Conservation (phyloP, 371 early-diverging fungal species). For the Rhizomucor miehei region DNA sequence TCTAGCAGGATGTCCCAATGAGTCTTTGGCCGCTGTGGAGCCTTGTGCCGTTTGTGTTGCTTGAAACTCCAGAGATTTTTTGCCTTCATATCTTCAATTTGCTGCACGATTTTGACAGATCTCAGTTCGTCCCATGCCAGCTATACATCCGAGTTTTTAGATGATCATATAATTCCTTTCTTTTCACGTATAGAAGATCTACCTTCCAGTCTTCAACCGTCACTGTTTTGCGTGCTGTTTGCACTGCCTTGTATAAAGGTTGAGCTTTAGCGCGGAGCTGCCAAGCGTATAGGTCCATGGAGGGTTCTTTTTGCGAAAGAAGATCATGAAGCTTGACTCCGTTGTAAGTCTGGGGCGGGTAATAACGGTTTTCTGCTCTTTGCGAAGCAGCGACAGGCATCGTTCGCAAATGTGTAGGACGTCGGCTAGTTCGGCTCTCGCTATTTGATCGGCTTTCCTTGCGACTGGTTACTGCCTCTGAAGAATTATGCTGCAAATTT, state of each 20-base stretch:
- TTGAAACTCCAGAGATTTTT: constrained; percentile 77
- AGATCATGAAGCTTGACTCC: constrained; percentile 37
- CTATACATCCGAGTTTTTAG: constrained; percentile 22
- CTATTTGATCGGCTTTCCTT: no score
- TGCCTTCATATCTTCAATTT: constrained; percentile 78
- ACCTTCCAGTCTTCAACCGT: constrained; percentile 83
- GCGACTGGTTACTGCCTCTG: no score
- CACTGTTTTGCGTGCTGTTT: constrained; percentile 67
- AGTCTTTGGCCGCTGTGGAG: constrained; percentile 70
- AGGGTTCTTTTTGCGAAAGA: constrained; percentile 29
- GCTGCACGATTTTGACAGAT: constrained; percentile 65
- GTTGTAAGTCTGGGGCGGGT: constrained; percentile 40
- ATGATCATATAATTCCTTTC: constrained; percentile 23
- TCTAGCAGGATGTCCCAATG: constrained; percentile 89
- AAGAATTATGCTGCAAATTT: background rate
- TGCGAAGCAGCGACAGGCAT: constrained; percentile 17
- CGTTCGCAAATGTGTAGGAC: constrained; percentile 11
- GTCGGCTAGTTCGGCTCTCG: constrained; percentile 1
- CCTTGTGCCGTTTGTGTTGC: constrained; percentile 72
- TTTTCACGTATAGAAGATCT: constrained; percentile 39
- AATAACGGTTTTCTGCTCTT: constrained; percentile 22
- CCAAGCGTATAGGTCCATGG: constrained; percentile 67
- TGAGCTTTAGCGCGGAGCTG: constrained; percentile 66
- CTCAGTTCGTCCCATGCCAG: constrained; percentile 83
- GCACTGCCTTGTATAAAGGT: constrained; percentile 67